Base-by-base conservation (phyloP, 2,329 filamentous ascomycete species). In the Claviceps pazoutovae region DNA sequence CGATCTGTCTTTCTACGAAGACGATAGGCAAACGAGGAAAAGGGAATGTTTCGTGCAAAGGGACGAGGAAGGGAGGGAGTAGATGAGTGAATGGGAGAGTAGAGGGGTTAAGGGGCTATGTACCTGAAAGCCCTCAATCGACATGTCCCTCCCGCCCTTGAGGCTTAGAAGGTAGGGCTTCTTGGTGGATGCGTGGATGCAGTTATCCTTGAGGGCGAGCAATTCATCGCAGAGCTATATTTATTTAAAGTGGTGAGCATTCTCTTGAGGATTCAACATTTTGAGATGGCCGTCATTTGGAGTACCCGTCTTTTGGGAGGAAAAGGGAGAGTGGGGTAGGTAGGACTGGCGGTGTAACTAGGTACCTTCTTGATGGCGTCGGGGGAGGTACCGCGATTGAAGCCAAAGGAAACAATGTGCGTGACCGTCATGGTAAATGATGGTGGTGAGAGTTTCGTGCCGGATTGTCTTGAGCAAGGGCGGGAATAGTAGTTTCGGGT, bases 81-180 rank as follows among this genome's bases (percentile, higher is more conserved):
- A 3, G 3, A 2, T 1, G 5, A 11, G 39, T 4, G n/a, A 19
- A 42, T n/a, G 41, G 41, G 8, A 7, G 23, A 26, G 23, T 26
- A 26, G 7, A 26, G 23, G 5, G 7, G 23, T 26, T 5, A 26
- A 6, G 23, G 7, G 23, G 23, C 6, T 26, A 46, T 59, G 48
- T 68, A 83, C 82, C 66, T 81, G 74, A 6, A 73, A 60, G 5
- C 76, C 78, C 64, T 86, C 82, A 0, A 72, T 71, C 30, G 78
- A 83, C 55, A 78, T 82, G 59, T 87, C 78, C 48, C 66, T 67
- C 1, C 84, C 84, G 1, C 81, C 83, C 2, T 71, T 71, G 19
- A 74, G 67, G 0, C 74, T 73, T 55, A 72, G 74, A 54, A 87
- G 74, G 59, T 87, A 87, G 0, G 76, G 74, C 55, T 74, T 68